Base-by-base conservation (phyloP, 2,329 filamentous ascomycete genomes). In the Pyricularia pennisetigena region DNA sequence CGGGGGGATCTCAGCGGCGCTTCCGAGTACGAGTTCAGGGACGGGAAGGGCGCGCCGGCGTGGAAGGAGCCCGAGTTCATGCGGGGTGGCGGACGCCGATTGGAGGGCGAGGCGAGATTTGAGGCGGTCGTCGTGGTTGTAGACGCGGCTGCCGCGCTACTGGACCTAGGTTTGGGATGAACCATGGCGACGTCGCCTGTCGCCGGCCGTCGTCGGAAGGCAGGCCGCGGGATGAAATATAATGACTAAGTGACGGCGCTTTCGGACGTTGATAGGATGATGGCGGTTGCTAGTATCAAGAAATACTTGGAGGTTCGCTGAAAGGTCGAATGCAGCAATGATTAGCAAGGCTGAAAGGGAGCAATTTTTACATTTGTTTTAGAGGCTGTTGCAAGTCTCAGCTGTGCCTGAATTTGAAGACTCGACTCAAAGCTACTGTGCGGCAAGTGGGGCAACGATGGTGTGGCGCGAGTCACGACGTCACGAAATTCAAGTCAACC, bases 31-130 rank as follows among this genome's bases (percentile, higher is more conserved):
- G 75, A 68, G 5, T 71, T 70, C 35, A 76, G 73, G 8, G 77
- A 75, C 2, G 82, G 82, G 61, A 84, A 82, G 5, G 83, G 81
- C 2, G 82, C 82, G 70, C 82, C 83, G 62, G 83, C 82, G 72
- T 85, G 82, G 72, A 85, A 84, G 0, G 83, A 85, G 32, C 81
- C 82, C 0, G 80, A 77, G 2, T 82, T 73, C 0, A 72, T 70
- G 28, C 73, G 71, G 8, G 69, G 71, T 10, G 74, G 71, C 9
- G 71, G 74, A 2, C 68, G 35, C 5, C 26, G 23, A 10, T 8
- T 69, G 24, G 35, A 49, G 5, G 69, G 65, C 16, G 28, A 35
- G 26, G 49, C 67, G 23, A 68, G 41, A 61, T 26, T 61, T 24
- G 57, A 26, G 57, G 57, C n/a, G 20, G 41, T n/a, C 41, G 41